Base-by-base conservation (phyloP, 441 rosid genomes). In the Adansonia grandidieri region DNA sequence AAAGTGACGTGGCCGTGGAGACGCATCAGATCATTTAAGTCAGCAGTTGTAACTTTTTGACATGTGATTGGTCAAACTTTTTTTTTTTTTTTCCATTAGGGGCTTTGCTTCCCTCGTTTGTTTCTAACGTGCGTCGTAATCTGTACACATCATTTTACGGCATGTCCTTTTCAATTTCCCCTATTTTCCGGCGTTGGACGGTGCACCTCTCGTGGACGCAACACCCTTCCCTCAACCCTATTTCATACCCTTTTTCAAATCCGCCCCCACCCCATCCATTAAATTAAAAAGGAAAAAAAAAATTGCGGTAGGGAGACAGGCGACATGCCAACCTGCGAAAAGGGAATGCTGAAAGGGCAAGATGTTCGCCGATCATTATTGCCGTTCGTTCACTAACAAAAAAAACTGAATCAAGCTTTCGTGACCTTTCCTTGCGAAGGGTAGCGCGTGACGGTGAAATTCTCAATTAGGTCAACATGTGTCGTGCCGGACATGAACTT, bases 131-230 rank as follows among this genome's bases (percentile, higher is more conserved):
- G 73, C 22, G 77, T 66, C 73, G 32, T 15, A 65, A 17, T 9
- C 70, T 51, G 19, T 3, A n/a, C 56, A 50, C 24, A n/a, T 67
- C 71, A 64, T 57, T 32, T 67, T 37, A 37, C 74, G 83, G 78
- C 82, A 72, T 17, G 85, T 61, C 78, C 4, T 69, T 40, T 67
- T 50, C 66, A 7, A 7, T 19, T 0, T 40, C 37, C 15, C 60
- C 45, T 15, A 50, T 28, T 48, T 11, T 82, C 86, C 83, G 84
- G 78, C 84, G 79, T 56, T 24, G 83, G 85, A 70, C 84, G 87
- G 88, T 80, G 82, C 40, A 17, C 8, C 67, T 9, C 66, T 5
- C 70, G 79, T 78, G 83, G 84, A 86, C 74, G 74, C 84, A 15
- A 75, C 80, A 15, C 45, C 56, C 19, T 13, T 9, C 6, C 58